Evolutionary conservation across 106 monocot genomes (phyloP).

Genomic region (Acanthochlamys bracteata): DNA sequence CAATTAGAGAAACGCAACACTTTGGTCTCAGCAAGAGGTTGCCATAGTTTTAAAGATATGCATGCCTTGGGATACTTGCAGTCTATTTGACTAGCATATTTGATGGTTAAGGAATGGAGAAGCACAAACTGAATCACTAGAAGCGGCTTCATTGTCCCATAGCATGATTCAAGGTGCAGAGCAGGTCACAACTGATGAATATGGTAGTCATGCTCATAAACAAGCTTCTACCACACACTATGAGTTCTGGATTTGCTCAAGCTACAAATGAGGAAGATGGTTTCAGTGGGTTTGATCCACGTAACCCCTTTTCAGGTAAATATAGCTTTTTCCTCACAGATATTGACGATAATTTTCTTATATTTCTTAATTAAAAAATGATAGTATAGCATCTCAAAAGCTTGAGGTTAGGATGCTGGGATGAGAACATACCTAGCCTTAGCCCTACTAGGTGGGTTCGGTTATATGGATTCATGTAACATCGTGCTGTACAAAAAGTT

Average conservation of each 20-base stretch:
- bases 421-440: too few relatives aligned
- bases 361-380: too few relatives aligned
- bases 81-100: conserved; percentile 14
- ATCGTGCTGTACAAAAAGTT: too few relatives aligned
- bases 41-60: neutral
- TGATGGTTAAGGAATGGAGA: conserved; percentile 31
- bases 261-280: conserved; percentile 18
- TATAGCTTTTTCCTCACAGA: too few relatives aligned
- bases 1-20: conserved; percentile 19
- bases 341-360: neutral
- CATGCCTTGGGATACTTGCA: neutral
- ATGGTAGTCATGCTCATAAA: neutral
- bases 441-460: too few relatives aligned
- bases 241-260: conserved; percentile 9
- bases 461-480: too few relatives aligned
- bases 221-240: conserved; percentile 7
- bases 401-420: too few relatives aligned
- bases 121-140: conserved; percentile 19
- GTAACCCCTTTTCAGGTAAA: conserved; percentile 57
- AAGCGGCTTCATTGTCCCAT: conserved; percentile 8
- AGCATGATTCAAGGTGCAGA: conserved; percentile 12
- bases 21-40: conserved; percentile 49
- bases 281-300: conserved; percentile 97
- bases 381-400: too few relatives aligned
- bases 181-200: conserved; percentile 8